Conservation (phyloP, 2,329 filamentous ascomycete species). For the Trichoderma guizhouense region DNA sequence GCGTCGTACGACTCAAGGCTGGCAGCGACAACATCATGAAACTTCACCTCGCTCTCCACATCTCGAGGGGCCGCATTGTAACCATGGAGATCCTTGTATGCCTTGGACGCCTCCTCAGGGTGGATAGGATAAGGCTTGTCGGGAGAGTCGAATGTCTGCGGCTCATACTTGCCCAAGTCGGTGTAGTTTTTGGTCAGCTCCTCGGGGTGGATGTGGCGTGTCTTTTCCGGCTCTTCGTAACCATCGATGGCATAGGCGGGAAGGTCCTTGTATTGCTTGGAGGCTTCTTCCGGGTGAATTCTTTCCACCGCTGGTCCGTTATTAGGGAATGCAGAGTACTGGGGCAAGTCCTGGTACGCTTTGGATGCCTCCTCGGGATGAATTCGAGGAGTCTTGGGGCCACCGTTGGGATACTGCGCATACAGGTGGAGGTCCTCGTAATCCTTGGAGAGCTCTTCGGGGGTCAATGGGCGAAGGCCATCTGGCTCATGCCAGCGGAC, state of each 20-base stretch:
- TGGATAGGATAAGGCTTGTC: conserved; percentile 28
- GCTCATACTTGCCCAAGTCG: conserved; percentile 42
- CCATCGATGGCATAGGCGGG: conserved; percentile 31
- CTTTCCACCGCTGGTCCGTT: conserved; percentile 23
- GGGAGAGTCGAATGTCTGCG: conserved; percentile 28
- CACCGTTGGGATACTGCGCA: conserved; percentile 32
- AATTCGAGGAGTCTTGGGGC: conserved; percentile 23
- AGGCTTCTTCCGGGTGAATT: conserved; percentile 34
- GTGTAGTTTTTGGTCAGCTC: conserved; percentile 38
- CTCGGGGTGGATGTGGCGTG: conserved; percentile 35
- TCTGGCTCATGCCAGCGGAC: conserved; percentile 39
- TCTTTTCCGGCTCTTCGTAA: conserved; percentile 28
- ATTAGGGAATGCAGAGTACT: conserved; percentile 32
- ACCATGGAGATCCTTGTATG: conserved; percentile 40
- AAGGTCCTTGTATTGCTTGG: conserved; percentile 36
- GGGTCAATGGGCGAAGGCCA: conserved; percentile 34
- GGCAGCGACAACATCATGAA: conserved; percentile 34
- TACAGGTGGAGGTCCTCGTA: conserved; percentile 41
- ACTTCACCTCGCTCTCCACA: conserved; percentile 32
- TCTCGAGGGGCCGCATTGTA: conserved; percentile 38
- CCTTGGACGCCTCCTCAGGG: conserved; percentile 36
- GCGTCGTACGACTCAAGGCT: conserved; percentile 39
- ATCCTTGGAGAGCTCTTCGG: conserved; percentile 35
- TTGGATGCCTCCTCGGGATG: conserved; percentile 37
- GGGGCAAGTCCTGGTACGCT: conserved; percentile 35